Conservation (phyloP, 129 eudicot genomes). For the Solidago caesia region DNA sequence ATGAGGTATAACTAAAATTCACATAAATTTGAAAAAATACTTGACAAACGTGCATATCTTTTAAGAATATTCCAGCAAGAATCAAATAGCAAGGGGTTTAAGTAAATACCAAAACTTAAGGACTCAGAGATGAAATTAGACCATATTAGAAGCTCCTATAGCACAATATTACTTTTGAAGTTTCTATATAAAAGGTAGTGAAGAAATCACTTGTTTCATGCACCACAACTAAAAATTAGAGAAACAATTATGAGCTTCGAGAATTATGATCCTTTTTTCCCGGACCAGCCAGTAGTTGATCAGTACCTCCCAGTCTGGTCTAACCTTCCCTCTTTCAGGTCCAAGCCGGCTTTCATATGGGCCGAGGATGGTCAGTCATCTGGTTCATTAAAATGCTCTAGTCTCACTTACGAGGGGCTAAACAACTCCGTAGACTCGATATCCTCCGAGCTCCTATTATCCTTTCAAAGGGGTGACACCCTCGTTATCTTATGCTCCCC, state of each 20-base stretch:
- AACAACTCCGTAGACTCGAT: conserved; percentile 51
- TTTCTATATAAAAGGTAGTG: conserved; percentile 28
- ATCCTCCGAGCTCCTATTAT: conserved; percentile 39
- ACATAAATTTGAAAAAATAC: too few relatives aligned
- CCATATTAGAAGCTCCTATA: conserved; percentile 21
- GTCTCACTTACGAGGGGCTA: conserved; percentile 59
- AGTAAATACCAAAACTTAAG: not conserved
- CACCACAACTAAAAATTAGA: conserved; percentile 16
- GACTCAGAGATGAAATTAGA: not conserved
- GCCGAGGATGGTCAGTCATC: conserved; percentile 43
- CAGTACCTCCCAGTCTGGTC: conserved; percentile 81
- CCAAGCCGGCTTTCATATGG: conserved; percentile 82
- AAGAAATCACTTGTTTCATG: conserved; percentile 16
- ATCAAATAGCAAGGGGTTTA: not conserved
- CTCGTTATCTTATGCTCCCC: conserved; percentile 57
- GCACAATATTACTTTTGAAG: not conserved
- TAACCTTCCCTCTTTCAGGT: conserved; percentile 46
- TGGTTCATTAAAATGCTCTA: conserved; percentile 29
- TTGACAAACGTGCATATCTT: too few relatives aligned
- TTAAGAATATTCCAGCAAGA: too few relatives aligned
- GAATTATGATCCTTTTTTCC: conserved; percentile 72
- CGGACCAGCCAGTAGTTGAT: conserved; percentile 82
- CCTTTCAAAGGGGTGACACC: conserved; percentile 49
- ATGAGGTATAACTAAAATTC: too few relatives aligned
- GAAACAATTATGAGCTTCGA: conserved; percentile 44